A percentile compares a stretch with the other conserved stretches of the same genome.
These are phyloP conservation scores for Acrocalymma vagum DNA, from an alignment of 2,329 filamentous ascomycete genomes.

Conservation along the genomic window DNA sequence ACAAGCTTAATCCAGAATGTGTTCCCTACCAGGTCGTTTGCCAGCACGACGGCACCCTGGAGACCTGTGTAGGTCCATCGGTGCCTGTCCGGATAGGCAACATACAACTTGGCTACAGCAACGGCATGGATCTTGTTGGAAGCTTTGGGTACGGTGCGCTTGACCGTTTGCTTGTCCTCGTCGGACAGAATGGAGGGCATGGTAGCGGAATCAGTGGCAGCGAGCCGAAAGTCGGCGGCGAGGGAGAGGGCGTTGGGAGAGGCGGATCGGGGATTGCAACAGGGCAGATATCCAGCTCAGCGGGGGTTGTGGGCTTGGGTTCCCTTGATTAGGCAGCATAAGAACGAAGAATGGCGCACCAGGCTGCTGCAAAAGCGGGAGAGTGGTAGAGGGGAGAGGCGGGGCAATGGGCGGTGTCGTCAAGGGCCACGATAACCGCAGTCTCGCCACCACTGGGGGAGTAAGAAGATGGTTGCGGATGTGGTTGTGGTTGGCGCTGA, in stretches of 20 bases:
- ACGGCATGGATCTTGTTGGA: slow-evolving; percentile 98
- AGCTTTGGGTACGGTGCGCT: slow-evolving; percentile 90
- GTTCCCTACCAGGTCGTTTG: slow-evolving; percentile 92
- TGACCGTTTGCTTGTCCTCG: slow-evolving; percentile 95
- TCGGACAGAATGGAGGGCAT: slow-evolving; percentile 79
- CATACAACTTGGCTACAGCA: slow-evolving; percentile 90
- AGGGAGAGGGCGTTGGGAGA: slow-evolving; percentile 11
- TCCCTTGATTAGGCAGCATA: slow-evolving; percentile 39
- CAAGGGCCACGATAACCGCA: slow-evolving; percentile 8
- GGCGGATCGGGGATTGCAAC: slow-evolving; percentile 14
- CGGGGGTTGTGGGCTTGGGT: slow-evolving; percentile 31
- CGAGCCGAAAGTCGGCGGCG: slow-evolving; percentile 19
- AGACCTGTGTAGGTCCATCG: slow-evolving; percentile 95
- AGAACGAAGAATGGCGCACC: slow-evolving; percentile 21
- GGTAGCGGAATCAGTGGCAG: slow-evolving; percentile 18
- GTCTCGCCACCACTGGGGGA: slow-evolving; percentile 24
- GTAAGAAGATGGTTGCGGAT: slow-evolving; percentile 25
- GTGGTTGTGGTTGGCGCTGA: background rate
- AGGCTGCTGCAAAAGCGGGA: slow-evolving; percentile 10
- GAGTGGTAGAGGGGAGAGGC: slow-evolving; percentile 15
- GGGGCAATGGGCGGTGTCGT: background rate
- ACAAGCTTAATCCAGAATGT: slow-evolving; percentile 99
- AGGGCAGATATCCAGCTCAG: slow-evolving; percentile 29
- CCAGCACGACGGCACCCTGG: slow-evolving; percentile 89
- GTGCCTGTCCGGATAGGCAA: slow-evolving; percentile 84